These are phyloP conservation scores for Venturia asperata DNA, from an alignment of 2,329 filamentous ascomycete genomes.

Conservation along the genomic window DNA sequence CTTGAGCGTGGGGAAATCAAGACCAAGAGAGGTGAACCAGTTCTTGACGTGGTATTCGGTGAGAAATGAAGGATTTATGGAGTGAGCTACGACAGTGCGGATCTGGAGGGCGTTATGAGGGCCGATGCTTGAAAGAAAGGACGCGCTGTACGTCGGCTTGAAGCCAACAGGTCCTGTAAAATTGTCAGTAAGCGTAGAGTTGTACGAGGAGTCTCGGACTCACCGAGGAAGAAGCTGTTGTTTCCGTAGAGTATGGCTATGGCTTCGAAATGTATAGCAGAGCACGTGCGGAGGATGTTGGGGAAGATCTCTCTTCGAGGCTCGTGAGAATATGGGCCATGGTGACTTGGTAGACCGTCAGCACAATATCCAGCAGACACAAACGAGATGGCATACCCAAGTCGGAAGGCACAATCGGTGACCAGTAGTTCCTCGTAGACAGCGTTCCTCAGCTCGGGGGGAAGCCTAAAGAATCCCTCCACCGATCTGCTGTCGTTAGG, in stretches of 20 bases:
- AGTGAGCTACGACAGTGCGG: conserved; percentile 19
- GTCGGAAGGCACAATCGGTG: conserved; percentile 18
- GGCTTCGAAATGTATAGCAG: conserved; percentile 15
- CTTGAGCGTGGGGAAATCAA: conserved; percentile 16
- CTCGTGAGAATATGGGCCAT: conserved; percentile 19
- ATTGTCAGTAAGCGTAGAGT: not conserved
- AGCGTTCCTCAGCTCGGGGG: conserved; percentile 18
- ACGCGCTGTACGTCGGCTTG: conserved; percentile 19
- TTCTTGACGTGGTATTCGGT: conserved; percentile 14
- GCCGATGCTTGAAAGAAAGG: conserved; percentile 19
- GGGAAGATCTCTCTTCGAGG: conserved; percentile 14
- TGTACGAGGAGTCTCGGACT: not conserved
- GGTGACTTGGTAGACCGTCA: conserved; percentile 13
- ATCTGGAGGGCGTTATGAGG: conserved; percentile 19
- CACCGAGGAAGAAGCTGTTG: conserved; percentile 19
- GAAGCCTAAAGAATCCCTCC: conserved; percentile 11
- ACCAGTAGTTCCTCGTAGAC: conserved; percentile 18
- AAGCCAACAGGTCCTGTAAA: conserved; percentile 12
- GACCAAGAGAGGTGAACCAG: conserved; percentile 17
- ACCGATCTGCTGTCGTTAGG: not conserved
- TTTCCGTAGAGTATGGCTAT: conserved; percentile 18
- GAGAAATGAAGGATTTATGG: conserved; percentile 16
- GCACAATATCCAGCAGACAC: not conserved
- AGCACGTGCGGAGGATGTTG: conserved; percentile 16
- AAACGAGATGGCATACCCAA: conserved; percentile 15